Evolutionary conservation across 2,329 filamentous ascomycete genomes (phyloP).

Genomic region (Fusarium sp.): DNA sequence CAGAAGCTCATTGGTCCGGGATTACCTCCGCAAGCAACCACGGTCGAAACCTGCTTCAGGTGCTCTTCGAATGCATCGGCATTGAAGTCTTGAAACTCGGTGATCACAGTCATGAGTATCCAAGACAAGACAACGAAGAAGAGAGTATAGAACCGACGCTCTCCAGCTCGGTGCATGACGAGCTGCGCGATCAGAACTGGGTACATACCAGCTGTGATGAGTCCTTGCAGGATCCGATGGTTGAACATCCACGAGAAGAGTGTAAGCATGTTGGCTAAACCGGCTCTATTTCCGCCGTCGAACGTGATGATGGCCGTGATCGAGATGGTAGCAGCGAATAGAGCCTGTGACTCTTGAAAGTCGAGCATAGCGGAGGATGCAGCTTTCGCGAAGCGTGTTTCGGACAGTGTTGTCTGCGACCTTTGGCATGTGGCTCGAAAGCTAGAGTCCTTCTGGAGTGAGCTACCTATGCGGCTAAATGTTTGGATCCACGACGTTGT

Average conservation of each 20-base stretch:
- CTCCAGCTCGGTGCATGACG: neutral
- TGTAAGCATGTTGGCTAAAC: neutral
- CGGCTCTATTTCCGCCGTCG: neutral
- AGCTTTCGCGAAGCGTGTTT: neutral
- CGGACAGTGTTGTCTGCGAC: neutral
- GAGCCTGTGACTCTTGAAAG: neutral
- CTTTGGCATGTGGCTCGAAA: neutral
- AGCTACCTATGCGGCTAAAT: neutral
- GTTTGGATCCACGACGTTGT: neutral
- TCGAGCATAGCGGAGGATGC: neutral
- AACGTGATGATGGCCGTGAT: neutral
- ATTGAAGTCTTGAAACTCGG: neutral
- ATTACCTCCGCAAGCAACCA: neutral
- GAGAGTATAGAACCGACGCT: neutral
- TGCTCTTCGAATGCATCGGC: neutral
- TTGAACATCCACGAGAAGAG: neutral
- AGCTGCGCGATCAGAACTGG: neutral
- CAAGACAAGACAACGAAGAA: neutral
- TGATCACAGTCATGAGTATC: neutral
- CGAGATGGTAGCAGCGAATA: neutral
- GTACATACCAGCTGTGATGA: neutral
- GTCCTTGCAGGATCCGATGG: neutral
- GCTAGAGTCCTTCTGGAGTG: fast-evolving
- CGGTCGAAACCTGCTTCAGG: neutral
- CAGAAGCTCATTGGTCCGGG: conserved; percentile 3